A percentile compares a stretch with the other conserved stretches of the same genome.
Conservation (phyloP, 2,329 filamentous ascomycete species). For the Trichoderma sp. region DNA sequence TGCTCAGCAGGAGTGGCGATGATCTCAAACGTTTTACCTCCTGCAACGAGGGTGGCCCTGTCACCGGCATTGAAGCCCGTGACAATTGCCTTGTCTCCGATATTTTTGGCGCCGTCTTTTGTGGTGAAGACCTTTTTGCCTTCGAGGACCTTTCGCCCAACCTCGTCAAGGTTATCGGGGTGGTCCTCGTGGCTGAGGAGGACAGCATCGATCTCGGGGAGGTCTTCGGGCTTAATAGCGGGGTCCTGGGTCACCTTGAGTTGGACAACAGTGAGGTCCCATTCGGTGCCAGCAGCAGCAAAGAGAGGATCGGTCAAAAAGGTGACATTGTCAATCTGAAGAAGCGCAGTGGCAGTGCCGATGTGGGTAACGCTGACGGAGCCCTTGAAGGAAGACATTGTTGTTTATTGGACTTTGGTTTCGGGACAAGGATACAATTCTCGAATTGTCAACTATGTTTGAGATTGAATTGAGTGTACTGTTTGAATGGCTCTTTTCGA, state of each 20-base stretch:
- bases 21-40: constrained; percentile 39
- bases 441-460: background rate
- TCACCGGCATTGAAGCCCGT: constrained; percentile 44
- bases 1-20: constrained; percentile 48
- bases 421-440: background rate
- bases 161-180: constrained; percentile 49
- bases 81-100: constrained; percentile 45
- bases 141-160: constrained; percentile 47
- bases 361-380: constrained; percentile 45
- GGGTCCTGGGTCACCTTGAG: constrained; percentile 38
- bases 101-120: constrained; percentile 45
- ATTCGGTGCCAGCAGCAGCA: constrained; percentile 40
- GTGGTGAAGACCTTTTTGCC: constrained; percentile 50
- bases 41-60: constrained; percentile 31
- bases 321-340: constrained; percentile 44
- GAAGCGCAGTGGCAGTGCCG: constrained; percentile 50
- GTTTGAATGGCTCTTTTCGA: background rate
- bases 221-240: constrained; percentile 38
- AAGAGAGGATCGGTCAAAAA: constrained; percentile 51
- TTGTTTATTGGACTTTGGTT: background rate
- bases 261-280: constrained; percentile 30
- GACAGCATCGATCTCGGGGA: constrained; percentile 50
- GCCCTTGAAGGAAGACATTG: constrained; percentile 24
- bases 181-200: constrained; percentile 54
- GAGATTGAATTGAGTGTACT: background rate